Percentiles rank a stretch among this genome's conserved stretches.
phyloP scores from a whole-genome alignment of 306 rosid genomes.

The Neltuma alba region DNA sequence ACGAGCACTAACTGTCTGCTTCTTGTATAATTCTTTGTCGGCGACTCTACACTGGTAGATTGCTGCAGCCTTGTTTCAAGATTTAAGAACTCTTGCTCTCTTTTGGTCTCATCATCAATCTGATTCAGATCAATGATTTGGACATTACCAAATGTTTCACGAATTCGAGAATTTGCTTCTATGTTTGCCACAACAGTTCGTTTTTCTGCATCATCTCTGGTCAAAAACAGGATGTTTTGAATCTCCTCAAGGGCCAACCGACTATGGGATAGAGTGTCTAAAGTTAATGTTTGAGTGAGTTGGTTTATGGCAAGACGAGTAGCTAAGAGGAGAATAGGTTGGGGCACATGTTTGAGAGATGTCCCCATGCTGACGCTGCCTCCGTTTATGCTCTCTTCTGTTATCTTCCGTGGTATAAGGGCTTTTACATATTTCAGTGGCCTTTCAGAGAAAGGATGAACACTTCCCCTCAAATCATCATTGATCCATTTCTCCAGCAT shows the following conservation, averaged over 20 bases:
- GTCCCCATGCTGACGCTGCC: neutral
- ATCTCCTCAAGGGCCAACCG: neutral
- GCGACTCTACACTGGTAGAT: neutral
- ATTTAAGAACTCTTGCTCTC: neutral
- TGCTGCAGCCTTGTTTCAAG: neutral
- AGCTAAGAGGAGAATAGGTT: neutral
- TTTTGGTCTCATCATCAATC: neutral
- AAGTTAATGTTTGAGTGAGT: neutral
- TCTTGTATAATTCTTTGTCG: too few species aligned
- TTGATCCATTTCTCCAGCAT: too few species aligned
- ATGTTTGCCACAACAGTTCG: neutral
- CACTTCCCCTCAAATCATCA: neutral
- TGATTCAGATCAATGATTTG: neutral
- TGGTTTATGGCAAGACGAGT: constrained; percentile 6
- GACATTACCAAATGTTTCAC: neutral
- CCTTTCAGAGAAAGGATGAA: neutral
- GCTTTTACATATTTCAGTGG: neutral
- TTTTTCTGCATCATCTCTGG: neutral
- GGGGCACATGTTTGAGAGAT: neutral
- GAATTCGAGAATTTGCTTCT: neutral
- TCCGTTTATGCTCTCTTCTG: neutral
- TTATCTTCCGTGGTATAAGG: neutral
- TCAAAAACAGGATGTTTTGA: neutral
- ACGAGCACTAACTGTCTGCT: neutral
- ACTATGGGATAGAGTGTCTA: neutral